phyloP scores from a whole-genome alignment of 352 stramenopile genomes.

The Plasmopara muralis region DNA sequence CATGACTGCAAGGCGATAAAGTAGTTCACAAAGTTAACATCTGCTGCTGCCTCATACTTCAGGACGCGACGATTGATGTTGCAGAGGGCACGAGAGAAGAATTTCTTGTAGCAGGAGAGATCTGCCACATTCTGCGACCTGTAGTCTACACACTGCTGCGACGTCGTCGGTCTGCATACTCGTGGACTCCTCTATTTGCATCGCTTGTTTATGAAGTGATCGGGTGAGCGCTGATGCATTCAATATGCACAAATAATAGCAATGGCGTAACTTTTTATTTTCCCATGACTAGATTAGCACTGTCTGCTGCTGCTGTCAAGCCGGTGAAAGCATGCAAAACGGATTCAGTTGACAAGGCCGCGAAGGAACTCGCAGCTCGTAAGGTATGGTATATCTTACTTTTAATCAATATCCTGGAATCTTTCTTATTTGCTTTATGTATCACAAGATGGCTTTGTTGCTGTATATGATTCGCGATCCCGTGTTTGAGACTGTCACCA shows the following conservation, averaged over 20 bases:
- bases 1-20: neutral
- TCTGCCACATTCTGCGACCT: constrained; percentile 73
- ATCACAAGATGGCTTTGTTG: constrained; percentile 62
- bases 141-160: constrained; percentile 66
- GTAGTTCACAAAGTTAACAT: neutral
- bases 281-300: constrained; percentile 29
- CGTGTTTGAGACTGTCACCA: constrained; percentile 61
- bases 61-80: constrained; percentile 48
- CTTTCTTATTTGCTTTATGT: neutral
- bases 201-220: constrained; percentile 55
- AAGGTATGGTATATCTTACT: constrained; percentile 35
- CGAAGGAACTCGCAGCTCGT: constrained; percentile 50
- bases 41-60: constrained; percentile 1
- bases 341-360: constrained; percentile 31
- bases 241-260: constrained; percentile 1
- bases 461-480: constrained; percentile 81
- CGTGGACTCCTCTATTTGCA: constrained; percentile 51
- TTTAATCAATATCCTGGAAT: neutral
- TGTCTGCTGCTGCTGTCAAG: constrained; percentile 51
- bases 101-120: constrained; percentile 52
- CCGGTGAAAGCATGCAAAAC: constrained; percentile 24
- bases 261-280: neutral
- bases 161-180: constrained; percentile 43
- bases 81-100: constrained; percentile 30
- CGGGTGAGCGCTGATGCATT: constrained; percentile 29